Evolutionary conservation across 371 early-diverging fungal genomes (phyloP).

Genomic region (Parasitella parasitica): DNA sequence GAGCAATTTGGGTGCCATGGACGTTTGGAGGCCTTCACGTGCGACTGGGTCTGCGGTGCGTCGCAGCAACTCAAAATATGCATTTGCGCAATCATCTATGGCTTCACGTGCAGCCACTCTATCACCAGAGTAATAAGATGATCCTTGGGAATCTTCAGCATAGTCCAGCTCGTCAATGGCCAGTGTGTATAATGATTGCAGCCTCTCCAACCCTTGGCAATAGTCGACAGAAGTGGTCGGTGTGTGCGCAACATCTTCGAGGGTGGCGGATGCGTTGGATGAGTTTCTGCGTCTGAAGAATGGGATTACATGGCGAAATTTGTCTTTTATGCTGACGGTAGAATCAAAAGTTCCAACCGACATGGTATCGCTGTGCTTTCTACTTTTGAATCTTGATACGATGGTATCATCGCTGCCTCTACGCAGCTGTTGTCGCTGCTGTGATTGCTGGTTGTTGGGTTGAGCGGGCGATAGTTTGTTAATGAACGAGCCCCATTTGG

Average conservation of each 20-base stretch:
- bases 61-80: constrained; percentile 26
- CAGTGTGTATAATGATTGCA: constrained; percentile 12
- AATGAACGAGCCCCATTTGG: constrained; percentile 6
- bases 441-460: not conserved
- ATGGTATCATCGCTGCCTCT: not conserved
- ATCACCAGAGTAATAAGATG: constrained; percentile 43
- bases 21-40: constrained; percentile 27
- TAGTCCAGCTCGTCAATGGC: constrained; percentile 34
- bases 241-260: not conserved
- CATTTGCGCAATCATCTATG: constrained; percentile 27
- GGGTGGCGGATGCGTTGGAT: not conserved
- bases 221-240: not conserved
- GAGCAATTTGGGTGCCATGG: constrained; percentile 27
- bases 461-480: constrained; percentile 1
- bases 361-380: constrained; percentile 19
- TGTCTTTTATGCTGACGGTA: constrained; percentile 5
- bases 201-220: constrained; percentile 2
- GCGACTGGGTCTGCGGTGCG: constrained; percentile 17
- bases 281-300: constrained; percentile 13
- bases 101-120: constrained; percentile 41
- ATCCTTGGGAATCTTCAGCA: constrained; percentile 43
- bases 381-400: not conserved
- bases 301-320: constrained; percentile 19
- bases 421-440: not conserved
- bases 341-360: constrained; percentile 27